These are phyloP conservation scores for Paragyromitra xinjiangensis DNA, from an alignment of 495 filamentous ascomycete genomes.

Conservation along the genomic window DNA sequence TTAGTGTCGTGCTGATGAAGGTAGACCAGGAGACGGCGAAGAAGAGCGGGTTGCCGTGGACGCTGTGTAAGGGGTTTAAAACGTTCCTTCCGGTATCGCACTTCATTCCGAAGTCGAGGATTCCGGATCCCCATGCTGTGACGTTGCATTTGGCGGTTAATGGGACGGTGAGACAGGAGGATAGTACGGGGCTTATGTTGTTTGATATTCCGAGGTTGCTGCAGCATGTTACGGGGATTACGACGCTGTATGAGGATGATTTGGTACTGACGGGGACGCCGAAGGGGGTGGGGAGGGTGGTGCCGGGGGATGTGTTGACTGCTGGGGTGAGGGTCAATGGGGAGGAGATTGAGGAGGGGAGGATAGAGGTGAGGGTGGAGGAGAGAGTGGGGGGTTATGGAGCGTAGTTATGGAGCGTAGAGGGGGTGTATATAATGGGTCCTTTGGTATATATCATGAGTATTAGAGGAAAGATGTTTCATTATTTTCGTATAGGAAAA, in stretches of 20 bases:
- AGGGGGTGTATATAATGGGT: neutral
- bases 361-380: constrained; percentile 82
- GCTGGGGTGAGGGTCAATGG: constrained; percentile 83
- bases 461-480: neutral
- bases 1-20: neutral
- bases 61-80: constrained; percentile 94
- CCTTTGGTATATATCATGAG: neutral
- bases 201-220: constrained; percentile 86
- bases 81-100: constrained; percentile 89
- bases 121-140: constrained; percentile 87
- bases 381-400: constrained; percentile 67
- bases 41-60: constrained; percentile 96
- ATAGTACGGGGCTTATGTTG: constrained; percentile 89
- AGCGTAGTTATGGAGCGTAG: neutral
- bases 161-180: constrained; percentile 75
- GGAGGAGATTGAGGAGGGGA: constrained; percentile 83
- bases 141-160: constrained; percentile 86
- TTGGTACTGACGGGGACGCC: constrained; percentile 94
- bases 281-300: constrained; percentile 90
- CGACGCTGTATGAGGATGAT: constrained; percentile 91
- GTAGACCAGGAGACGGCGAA: constrained; percentile 85
- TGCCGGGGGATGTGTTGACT: constrained; percentile 86
- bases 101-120: constrained; percentile 75
- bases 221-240: constrained; percentile 90
- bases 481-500: constrained; percentile 18